These are phyloP conservation scores for Ogataea pignaliae DNA, from an alignment of 805 yeast genomes.

Conservation along the genomic window DNA sequence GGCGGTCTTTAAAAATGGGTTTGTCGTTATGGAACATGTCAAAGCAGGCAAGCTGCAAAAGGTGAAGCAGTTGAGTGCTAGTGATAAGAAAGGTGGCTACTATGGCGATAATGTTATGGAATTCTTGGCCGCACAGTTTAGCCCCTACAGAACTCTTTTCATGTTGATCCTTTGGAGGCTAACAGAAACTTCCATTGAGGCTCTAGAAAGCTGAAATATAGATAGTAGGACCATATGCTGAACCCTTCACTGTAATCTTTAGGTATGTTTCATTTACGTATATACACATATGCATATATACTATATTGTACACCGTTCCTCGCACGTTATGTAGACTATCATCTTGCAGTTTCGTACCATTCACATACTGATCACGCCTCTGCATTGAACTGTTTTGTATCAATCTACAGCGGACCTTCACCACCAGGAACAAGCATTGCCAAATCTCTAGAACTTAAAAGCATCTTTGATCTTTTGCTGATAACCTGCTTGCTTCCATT, in stretches of 20 bases:
- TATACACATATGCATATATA: too few species aligned
- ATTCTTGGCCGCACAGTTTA: constrained; percentile 51
- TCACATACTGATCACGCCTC: too few species aligned
- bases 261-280: too few species aligned
- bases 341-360: neutral
- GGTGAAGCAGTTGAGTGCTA: neutral
- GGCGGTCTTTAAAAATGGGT: constrained; percentile 29
- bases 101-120: constrained; percentile 55
- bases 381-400: too few species aligned
- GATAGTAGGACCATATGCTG: too few species aligned
- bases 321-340: too few species aligned
- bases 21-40: constrained; percentile 34
- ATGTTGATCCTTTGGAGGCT: constrained; percentile 76
- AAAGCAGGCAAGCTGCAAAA: constrained; percentile 10
- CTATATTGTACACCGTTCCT: too few species aligned
- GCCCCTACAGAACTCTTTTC: constrained; percentile 63
- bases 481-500: constrained; percentile 38
- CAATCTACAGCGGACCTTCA: constrained; percentile 26
- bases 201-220: constrained; percentile 24
- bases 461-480: constrained; percentile 51
- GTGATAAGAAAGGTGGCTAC: constrained; percentile 5
- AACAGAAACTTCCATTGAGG: constrained; percentile 53
- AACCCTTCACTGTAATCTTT: too few species aligned
- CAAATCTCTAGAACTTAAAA: constrained; percentile 67
- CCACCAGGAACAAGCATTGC: constrained; percentile 62